Evolutionary conservation across 2,329 filamentous ascomycete species (phyloP).

Genomic region (Clathrospora elynae): DNA sequence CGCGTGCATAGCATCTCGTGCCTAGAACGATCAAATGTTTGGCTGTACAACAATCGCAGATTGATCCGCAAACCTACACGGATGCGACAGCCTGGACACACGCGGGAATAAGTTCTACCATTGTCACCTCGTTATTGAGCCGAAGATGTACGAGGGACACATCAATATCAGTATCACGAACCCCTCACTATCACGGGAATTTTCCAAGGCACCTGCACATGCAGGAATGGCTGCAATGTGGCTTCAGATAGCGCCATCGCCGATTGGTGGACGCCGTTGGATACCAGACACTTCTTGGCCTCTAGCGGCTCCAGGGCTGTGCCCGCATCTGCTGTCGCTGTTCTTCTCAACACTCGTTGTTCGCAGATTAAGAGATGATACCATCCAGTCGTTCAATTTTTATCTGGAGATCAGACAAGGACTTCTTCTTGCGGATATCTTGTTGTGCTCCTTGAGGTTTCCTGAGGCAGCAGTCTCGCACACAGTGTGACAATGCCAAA

Average conservation of each 20-base stretch:
- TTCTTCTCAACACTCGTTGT: slow-evolving; percentile 1
- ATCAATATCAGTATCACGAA: neutral
- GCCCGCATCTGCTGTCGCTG: slow-evolving; percentile 6
- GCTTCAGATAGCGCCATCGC: slow-evolving; percentile 1
- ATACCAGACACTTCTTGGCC: slow-evolving; percentile 18
- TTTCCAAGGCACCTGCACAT: neutral
- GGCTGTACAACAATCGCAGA: too few species aligned
- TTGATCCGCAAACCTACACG: too few species aligned
- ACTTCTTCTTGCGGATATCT: neutral
- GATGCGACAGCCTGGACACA: too few species aligned
- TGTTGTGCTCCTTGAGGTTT: neutral
- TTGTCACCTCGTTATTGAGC: too few species aligned
- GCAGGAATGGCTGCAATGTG: slow-evolving; percentile 11
- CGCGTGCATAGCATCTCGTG: too few species aligned
- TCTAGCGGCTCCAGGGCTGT: slow-evolving; percentile 11
- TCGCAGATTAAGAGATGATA: slow-evolving; percentile 8
- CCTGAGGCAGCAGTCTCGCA: slow-evolving; percentile 13
- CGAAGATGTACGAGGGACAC: neutral
- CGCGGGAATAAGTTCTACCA: too few species aligned
- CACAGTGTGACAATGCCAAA: slow-evolving; percentile 40
- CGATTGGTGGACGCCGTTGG: slow-evolving; percentile 14
- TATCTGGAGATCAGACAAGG: slow-evolving; percentile 2
- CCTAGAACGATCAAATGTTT: too few species aligned
- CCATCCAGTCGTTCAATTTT: neutral
- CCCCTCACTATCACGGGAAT: slow-evolving; percentile 1